Evolutionary conservation across 352 stramenopile species (phyloP).

Genomic region (Globisporangium solare): DNA sequence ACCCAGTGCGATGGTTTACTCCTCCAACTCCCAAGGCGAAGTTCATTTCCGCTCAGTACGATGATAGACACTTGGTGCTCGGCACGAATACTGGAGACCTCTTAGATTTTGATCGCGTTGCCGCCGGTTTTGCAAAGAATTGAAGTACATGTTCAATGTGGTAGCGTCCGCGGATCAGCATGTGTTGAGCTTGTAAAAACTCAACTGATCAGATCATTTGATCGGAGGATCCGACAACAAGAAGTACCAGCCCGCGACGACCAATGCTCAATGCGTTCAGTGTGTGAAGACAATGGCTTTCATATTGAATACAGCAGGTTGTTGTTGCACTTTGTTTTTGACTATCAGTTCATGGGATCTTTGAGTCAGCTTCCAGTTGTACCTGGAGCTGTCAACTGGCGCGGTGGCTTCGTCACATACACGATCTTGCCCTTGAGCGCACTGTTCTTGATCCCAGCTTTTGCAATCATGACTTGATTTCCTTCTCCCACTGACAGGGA

Average conservation of each 20-base stretch:
- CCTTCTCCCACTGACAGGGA: neutral
- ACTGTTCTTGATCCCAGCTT: conserved; percentile 33
- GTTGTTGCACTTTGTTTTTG: neutral
- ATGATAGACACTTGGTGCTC: conserved; percentile 70
- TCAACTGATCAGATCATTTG: no score
- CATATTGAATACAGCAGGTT: neutral
- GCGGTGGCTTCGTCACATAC: conserved; percentile 48
- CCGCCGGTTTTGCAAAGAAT: conserved; percentile 34
- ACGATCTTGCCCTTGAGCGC: conserved; percentile 47
- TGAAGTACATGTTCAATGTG: conserved; percentile 1
- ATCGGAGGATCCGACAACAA: no score
- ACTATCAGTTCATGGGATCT: neutral
- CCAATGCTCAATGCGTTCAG: no score
- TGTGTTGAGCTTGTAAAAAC: no score
- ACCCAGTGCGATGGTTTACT: conserved; percentile 73
- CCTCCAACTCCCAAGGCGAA: conserved; percentile 38
- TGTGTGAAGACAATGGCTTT: neutral
- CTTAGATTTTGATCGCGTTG: conserved; percentile 74
- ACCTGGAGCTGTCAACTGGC: neutral
- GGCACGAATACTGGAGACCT: conserved; percentile 71
- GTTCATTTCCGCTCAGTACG: conserved; percentile 71
- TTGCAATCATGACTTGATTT: conserved; percentile 29
- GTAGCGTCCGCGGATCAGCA: neutral
- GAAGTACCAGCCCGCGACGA: no score
- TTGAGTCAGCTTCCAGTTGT: neutral